Evolutionary conservation across 2,329 filamentous ascomycete genomes (phyloP).

Genomic region (Xylariaceae sp.): DNA sequence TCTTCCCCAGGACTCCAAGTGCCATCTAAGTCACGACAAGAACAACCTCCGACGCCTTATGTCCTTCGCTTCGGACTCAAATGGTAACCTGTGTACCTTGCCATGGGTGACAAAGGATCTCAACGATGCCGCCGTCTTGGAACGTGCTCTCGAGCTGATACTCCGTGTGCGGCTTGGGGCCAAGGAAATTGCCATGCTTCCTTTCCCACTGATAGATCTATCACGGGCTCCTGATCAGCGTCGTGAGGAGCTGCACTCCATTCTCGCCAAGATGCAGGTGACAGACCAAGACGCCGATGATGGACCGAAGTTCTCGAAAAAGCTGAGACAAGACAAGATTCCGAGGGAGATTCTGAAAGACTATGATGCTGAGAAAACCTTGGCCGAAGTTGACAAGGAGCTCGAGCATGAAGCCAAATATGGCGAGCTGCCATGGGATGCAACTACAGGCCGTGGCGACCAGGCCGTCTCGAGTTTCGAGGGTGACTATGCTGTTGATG

Average conservation of each 20-base stretch:
- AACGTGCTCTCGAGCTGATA: slow-evolving; percentile 28
- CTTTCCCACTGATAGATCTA: slow-evolving; percentile 26
- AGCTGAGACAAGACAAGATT: neutral
- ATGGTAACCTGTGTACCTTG: neutral
- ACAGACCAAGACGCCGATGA: slow-evolving; percentile 18
- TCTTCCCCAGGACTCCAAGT: slow-evolving; percentile 13
- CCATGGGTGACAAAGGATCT: slow-evolving; percentile 21
- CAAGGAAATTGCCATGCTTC: slow-evolving; percentile 23
- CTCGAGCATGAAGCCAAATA: neutral
- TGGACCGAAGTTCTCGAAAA: too few species aligned
- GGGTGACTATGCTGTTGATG: too few species aligned
- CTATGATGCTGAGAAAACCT: neutral
- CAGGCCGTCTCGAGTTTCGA: too few species aligned
- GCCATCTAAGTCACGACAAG: slow-evolving; percentile 25
- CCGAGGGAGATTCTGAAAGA: neutral
- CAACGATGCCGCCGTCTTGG: slow-evolving; percentile 21
- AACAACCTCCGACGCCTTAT: slow-evolving; percentile 26
- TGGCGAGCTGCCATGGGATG: too few species aligned
- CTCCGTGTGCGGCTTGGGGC: slow-evolving; percentile 25
- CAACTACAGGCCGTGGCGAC: too few species aligned
- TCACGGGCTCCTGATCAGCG: slow-evolving; percentile 6
- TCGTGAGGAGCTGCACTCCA: slow-evolving; percentile 7
- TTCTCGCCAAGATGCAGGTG: slow-evolving; percentile 2
- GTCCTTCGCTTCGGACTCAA: slow-evolving; percentile 15
- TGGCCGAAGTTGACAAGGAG: slow-evolving; percentile 3